Conservation (phyloP, 2,329 filamentous ascomycete species). For the Exophiala sideris region DNA sequence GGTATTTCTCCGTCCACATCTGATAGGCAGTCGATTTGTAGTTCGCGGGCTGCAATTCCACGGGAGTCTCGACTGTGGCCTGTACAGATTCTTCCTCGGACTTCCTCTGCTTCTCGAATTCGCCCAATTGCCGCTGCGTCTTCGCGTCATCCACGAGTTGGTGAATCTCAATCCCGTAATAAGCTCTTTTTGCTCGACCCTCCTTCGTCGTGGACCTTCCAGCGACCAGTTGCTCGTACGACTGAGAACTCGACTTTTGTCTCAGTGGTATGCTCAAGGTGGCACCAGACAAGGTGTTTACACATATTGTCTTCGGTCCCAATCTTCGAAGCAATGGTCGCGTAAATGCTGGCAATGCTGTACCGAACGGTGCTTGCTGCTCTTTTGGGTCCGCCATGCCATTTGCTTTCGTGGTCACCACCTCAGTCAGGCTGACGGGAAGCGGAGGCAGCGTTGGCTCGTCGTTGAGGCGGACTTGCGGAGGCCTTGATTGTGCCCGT, state of each 20-base stretch:
- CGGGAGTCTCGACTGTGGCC: constrained; percentile 23
- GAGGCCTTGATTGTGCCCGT: neutral
- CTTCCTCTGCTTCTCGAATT: constrained; percentile 31
- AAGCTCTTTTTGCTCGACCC: constrained; percentile 60
- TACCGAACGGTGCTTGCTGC: constrained; percentile 1
- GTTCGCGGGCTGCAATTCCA: constrained; percentile 30
- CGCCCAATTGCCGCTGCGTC: constrained; percentile 51
- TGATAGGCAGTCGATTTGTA: constrained; percentile 34
- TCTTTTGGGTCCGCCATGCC: neutral
- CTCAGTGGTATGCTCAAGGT: constrained; percentile 43
- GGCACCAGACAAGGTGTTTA: constrained; percentile 50
- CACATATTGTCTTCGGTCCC: constrained; percentile 29
- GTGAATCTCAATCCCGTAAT: constrained; percentile 92
- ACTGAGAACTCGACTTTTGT: constrained; percentile 33
- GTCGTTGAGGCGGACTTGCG: neutral
- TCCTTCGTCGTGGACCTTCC: constrained; percentile 49
- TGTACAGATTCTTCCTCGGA: constrained; percentile 26
- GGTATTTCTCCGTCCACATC: constrained; percentile 97
- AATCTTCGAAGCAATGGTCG: constrained; percentile 19
- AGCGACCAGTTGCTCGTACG: constrained; percentile 55
- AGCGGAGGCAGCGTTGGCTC: constrained; percentile 1
- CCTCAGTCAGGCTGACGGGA: neutral
- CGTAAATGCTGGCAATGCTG: constrained; percentile 8
- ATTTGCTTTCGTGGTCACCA: neutral
- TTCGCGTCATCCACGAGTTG: constrained; percentile 67